Percentiles rank a stretch among this genome's conserved stretches.
phyloP scores from a whole-genome alignment of 129 eudicot species.

The Flaveria robusta region DNA sequence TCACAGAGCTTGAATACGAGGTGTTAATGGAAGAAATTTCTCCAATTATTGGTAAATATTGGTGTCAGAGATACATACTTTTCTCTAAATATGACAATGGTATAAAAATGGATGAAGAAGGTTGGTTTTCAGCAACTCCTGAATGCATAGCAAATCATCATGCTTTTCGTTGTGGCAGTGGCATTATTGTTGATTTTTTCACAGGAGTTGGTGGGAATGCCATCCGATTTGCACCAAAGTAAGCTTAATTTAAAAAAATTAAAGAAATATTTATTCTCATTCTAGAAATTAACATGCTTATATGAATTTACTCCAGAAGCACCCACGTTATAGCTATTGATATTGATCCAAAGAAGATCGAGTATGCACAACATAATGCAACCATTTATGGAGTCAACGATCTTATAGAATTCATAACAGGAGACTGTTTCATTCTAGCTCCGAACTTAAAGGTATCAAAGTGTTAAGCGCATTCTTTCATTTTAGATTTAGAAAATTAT shows the following conservation, averaged over 20 bases:
- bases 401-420: slow-evolving; percentile 66
- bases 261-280: neutral
- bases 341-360: slow-evolving; percentile 87
- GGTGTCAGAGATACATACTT: slow-evolving; percentile 76
- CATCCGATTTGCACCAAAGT: slow-evolving; percentile 81
- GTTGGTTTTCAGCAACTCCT: slow-evolving; percentile 97
- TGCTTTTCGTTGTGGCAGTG: slow-evolving; percentile 76
- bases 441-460: slow-evolving; percentile 66
- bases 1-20: slow-evolving; percentile 38
- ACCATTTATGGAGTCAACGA: slow-evolving; percentile 80
- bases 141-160: slow-evolving; percentile 87
- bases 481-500: neutral
- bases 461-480: neutral
- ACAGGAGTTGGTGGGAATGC: slow-evolving; percentile 98
- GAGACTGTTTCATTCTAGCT: slow-evolving; percentile 72
- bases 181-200: slow-evolving; percentile 69
- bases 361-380: slow-evolving; percentile 87
- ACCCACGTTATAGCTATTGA: slow-evolving; percentile 77
- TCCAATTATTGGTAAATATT: slow-evolving; percentile 66
- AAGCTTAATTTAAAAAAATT: slow-evolving; percentile 5
- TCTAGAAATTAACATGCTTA: neutral
- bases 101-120: slow-evolving; percentile 90
- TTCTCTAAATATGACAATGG: slow-evolving; percentile 82
- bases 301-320: slow-evolving; percentile 40
- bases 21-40: slow-evolving; percentile 41